A percentile compares a stretch with the other conserved stretches of the same genome.
phyloP scores from a whole-genome alignment of 192 early-diverging fungal species.

The Backusella westeae region DNA sequence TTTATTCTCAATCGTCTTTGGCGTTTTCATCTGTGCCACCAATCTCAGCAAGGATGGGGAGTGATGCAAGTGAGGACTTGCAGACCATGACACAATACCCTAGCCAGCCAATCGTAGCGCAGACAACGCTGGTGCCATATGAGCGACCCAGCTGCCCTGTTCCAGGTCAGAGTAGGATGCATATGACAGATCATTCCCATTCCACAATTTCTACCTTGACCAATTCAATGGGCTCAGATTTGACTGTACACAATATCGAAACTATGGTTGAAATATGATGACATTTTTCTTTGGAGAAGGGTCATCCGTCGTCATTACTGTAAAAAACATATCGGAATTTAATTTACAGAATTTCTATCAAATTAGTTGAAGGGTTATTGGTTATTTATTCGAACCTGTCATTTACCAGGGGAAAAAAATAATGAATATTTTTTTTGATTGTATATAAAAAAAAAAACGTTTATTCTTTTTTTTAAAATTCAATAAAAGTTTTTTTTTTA shows the following conservation, averaged over 20 bases:
- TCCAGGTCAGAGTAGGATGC: background rate
- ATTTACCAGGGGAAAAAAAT: background rate
- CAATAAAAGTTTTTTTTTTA: no score
- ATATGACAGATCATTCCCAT: background rate
- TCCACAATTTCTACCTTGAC: background rate
- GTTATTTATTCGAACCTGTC: background rate
- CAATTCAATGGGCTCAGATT: background rate
- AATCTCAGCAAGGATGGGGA: background rate
- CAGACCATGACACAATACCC: background rate
- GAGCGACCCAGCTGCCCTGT: constrained; percentile 9
- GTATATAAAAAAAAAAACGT: background rate
- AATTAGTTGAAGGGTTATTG: background rate
- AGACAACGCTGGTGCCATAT: background rate
- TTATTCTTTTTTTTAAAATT: no score
- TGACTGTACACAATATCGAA: background rate
- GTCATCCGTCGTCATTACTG: background rate
- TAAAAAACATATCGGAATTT: background rate
- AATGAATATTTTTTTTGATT: background rate
- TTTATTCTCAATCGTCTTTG: background rate
- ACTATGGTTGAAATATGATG: background rate
- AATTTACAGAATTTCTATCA: background rate
- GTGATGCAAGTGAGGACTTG: constrained; percentile 8
- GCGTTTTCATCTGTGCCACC: background rate
- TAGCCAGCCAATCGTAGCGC: background rate
- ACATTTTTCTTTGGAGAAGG: background rate